Base-by-base conservation (phyloP, 2,329 filamentous ascomycete genomes). In the Rutstroemia sp. region DNA sequence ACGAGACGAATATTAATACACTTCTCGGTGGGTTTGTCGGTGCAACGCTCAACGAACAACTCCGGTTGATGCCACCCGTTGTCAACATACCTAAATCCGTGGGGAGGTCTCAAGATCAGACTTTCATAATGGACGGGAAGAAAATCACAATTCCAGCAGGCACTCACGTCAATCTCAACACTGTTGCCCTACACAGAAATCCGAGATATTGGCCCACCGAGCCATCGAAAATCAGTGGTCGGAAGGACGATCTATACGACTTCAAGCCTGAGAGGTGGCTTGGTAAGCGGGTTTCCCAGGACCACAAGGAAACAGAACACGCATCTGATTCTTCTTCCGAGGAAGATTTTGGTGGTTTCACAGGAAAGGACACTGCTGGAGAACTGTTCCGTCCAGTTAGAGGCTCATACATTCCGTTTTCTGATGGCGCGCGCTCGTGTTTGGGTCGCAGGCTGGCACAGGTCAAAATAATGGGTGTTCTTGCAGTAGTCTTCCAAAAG, bases 41-140 rank as follows among this genome's bases (percentile, higher is more conserved):
- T 17, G 88, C 89, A 4, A 80, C 86, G 63, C 80, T 92, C 77
- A 88, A 90, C 66, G 89, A 94, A 73, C 84, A 86, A 39, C 76
- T 94, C 53, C 83, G 89, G 10, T 65, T 91, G 44, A 76, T 89
- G 58, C 87, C 88, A 2, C 83, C 89, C 0, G 85, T 89, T 17
- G 74, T 83, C 45, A 80, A 79, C 52, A 85, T 94, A 25, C 88
- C 88, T 27, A 94, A 94, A 72, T 78, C 75, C 52, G 78, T 81
- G 4, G 66, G 71, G 3, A 68, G 72, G 2, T 65, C 68, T 2
- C 67, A 73, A 21, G 77, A 78, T 51, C 84, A 91, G 70, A 68
- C 74, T 19, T 67, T 92, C 44, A 76, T 70, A 2, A 53, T 65
- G 23, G 59, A 66, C 45, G 61, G 61, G n/a, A 60, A 61, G 36